A percentile compares a stretch with the other conserved stretches of the same genome.
Evolutionary conservation across 352 stramenopile genomes (phyloP).

Genomic region (Halophytophthora polymorphica): DNA sequence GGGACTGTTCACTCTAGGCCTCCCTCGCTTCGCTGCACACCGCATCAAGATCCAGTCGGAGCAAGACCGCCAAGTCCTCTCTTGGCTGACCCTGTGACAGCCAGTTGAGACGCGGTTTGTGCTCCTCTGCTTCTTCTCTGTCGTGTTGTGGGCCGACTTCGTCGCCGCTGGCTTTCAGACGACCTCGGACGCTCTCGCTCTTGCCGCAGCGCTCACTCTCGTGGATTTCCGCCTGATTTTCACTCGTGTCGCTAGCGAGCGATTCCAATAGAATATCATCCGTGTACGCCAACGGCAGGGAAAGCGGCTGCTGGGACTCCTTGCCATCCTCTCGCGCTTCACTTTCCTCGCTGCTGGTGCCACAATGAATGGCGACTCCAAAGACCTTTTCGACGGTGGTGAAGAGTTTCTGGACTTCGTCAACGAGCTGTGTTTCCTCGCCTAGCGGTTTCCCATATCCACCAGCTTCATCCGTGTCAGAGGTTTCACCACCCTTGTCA

Average conservation of each 20-base stretch:
- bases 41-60: conserved; percentile 23
- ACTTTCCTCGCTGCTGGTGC: background rate
- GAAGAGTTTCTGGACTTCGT: conserved; percentile 17
- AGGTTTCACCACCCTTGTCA: background rate
- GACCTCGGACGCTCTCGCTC: too few species aligned
- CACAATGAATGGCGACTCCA: conserved; percentile 11
- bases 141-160: conserved; percentile 18
- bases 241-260: conserved; percentile 6
- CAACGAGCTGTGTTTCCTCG: background rate
- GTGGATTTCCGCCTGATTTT: conserved; percentile 13
- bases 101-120: conserved; percentile 1
- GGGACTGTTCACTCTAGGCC: conserved; percentile 10
- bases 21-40: conserved; percentile 22
- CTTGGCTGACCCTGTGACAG: conserved; percentile 10
- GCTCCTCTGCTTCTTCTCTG: conserved; percentile 2
- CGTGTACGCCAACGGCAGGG: conserved; percentile 2
- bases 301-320: conserved; percentile 1
- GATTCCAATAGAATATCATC: conserved; percentile 23
- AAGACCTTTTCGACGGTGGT: conserved; percentile 18
- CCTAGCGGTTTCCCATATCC: background rate
- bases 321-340: background rate
- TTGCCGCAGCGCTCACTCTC: background rate
- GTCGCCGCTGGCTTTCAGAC: background rate
- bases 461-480: too few species aligned
- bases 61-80: conserved; percentile 21